phyloP scores from a whole-genome alignment of 2,329 filamentous ascomycete genomes.

The Pseudogymnoascus sp. region DNA sequence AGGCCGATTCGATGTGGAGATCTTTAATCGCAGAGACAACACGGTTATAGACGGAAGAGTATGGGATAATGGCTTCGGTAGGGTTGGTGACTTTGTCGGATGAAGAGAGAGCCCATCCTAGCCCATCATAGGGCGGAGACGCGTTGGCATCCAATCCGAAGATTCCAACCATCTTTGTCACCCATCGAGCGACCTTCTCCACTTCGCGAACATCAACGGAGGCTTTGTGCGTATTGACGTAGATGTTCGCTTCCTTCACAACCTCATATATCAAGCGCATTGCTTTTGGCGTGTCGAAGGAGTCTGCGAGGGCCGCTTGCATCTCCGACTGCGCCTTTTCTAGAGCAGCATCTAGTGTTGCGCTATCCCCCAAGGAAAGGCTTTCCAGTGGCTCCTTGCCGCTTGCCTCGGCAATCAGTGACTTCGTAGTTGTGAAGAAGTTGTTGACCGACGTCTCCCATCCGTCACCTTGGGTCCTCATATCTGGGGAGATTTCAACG shows the following conservation, averaged over 20 bases:
- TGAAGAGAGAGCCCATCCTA: constrained; percentile 46
- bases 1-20: constrained; percentile 41
- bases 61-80: constrained; percentile 40
- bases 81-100: constrained; percentile 35
- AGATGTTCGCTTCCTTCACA: constrained; percentile 68
- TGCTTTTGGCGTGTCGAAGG: constrained; percentile 76
- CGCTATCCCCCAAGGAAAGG: constrained; percentile 32
- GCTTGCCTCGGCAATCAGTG: constrained; percentile 42
- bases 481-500: constrained; percentile 80
- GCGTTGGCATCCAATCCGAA: constrained; percentile 66
- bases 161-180: constrained; percentile 76
- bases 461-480: constrained; percentile 63
- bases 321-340: constrained; percentile 50
- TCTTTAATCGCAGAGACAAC: constrained; percentile 40
- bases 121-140: constrained; percentile 44
- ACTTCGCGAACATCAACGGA: constrained; percentile 40
- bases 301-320: constrained; percentile 63
- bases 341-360: constrained; percentile 43
- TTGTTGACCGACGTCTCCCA: constrained; percentile 78
- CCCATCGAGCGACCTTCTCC: constrained; percentile 61
- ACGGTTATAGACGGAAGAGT: constrained; percentile 37
- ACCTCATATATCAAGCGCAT: constrained; percentile 74
- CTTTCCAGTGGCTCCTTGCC: constrained; percentile 22
- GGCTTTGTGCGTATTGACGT: constrained; percentile 42
- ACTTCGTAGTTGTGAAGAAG: constrained; percentile 52